Conservation (phyloP, 768 basidiomycete species). For the Chalciporus chontae region DNA sequence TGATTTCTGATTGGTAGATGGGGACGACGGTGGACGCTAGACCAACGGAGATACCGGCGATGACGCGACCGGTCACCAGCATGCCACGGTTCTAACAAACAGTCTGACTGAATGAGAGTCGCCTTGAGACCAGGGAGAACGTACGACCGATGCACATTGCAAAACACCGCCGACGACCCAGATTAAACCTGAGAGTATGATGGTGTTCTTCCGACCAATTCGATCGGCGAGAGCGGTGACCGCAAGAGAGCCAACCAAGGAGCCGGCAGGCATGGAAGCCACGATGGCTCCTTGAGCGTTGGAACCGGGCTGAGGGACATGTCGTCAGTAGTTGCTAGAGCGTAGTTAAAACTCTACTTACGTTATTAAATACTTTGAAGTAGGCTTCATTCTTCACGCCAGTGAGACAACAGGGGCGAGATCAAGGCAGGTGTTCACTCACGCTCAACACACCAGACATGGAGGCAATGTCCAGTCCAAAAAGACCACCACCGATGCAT, state of each 20-base stretch:
- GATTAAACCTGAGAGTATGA: slow-evolving; percentile 63
- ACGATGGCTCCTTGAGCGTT: slow-evolving; percentile 69
- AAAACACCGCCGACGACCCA: slow-evolving; percentile 73
- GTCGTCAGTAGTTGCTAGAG: slow-evolving; percentile 4
- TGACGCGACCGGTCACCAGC: slow-evolving; percentile 67
- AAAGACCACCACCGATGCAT: slow-evolving; percentile 77
- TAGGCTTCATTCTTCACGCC: slow-evolving; percentile 27
- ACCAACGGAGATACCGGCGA: slow-evolving; percentile 66
- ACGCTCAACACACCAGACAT: slow-evolving; percentile 74
- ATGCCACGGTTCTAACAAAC: slow-evolving; percentile 59
- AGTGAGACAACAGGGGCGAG: neutral
- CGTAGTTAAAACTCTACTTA: slow-evolving; percentile 4
- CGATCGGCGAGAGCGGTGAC: slow-evolving; percentile 63
- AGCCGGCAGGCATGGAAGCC: slow-evolving; percentile 75
- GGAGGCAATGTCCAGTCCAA: slow-evolving; percentile 79
- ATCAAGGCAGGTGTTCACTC: slow-evolving; percentile 10
- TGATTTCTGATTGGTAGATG: slow-evolving; percentile 73
- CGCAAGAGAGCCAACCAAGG: slow-evolving; percentile 60
- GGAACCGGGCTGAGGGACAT: slow-evolving; percentile 39
- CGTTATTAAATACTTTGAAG: slow-evolving; percentile 22
- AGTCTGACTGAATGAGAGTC: neutral
- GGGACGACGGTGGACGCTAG: slow-evolving; percentile 65
- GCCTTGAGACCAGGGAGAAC: slow-evolving; percentile 6
- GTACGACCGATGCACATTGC: slow-evolving; percentile 57
- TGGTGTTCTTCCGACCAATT: slow-evolving; percentile 61